Evolutionary conservation across 371 early-diverging fungal species (phyloP), one percentile per base, ranked within the genome.

Genomic region (Batkoa obscura): DNA sequence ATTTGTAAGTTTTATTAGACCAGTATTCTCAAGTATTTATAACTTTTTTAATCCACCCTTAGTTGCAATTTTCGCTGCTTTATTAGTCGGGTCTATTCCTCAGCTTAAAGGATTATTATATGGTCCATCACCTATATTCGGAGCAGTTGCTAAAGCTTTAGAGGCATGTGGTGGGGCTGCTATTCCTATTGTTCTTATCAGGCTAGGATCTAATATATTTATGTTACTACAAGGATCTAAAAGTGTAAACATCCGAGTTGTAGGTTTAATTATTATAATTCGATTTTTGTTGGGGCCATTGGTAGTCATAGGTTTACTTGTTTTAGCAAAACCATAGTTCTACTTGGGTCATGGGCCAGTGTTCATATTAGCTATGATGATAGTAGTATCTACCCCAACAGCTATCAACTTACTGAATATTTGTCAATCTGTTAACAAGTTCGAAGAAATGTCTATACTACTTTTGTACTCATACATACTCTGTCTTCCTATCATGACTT

Each of bases 121-220:
- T 50, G 66, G 67, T n/a, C 51, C 66, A 50, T 67, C 74, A 17
- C 63, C 72, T 0, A 55, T 80, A 2, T 71, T 76, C 51, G 64
- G 77, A 13, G 64, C 78, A 6, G 52, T 81, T 49, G 72, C 80
- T n/a, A 62, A 64, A 12, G 80, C 82, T 0, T 70, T 84, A 23
- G 75, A 80, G 45, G 66, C 71, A 35, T 80, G 81, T 61, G 80
- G 81, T 23, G 69, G 68, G 31, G 74, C 79, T 6, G 74, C 81
- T 4, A 79, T 84, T 17, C 84, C 84, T 1, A 66, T 81, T 53
- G 73, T 80, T 23, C 63, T 84, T 38, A 63, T 81, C 10, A 77
- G 81, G 55, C 70, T 84, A 0, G 84, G 84, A 10, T 74, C 81
- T 13, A 82, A 84, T 60, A 64, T 84, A 13, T 55, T 23, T n/a